phyloP scores from a whole-genome alignment of 1,284 basidiomycete species.

The Trichosporon inkin region DNA sequence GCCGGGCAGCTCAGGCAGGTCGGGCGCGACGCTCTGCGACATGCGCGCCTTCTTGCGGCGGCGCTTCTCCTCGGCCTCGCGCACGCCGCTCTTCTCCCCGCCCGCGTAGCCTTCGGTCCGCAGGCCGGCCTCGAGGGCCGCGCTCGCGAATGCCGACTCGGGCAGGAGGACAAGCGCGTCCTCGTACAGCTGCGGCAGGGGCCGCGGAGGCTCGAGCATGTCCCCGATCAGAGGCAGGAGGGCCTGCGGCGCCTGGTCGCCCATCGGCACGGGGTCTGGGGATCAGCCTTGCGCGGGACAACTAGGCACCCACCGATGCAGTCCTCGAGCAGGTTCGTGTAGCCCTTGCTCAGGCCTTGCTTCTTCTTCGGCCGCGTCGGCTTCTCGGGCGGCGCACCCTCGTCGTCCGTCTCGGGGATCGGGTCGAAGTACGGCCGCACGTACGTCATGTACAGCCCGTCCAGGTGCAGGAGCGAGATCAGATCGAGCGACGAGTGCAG shows the following conservation, averaged over 20 bases:
- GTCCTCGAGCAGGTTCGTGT: slow-evolving; percentile 40
- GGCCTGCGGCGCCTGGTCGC: slow-evolving; percentile 25
- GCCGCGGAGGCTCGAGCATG: slow-evolving; percentile 8
- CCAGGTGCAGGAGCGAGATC: slow-evolving; percentile 43
- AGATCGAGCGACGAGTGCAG: slow-evolving; percentile 42
- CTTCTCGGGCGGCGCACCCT: slow-evolving; percentile 14
- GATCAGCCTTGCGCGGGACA: not conserved
- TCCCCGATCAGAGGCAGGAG: slow-evolving; percentile 29
- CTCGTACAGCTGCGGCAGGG: slow-evolving; percentile 10
- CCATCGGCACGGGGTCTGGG: slow-evolving; percentile 38
- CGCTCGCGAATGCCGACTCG: slow-evolving; percentile 25
- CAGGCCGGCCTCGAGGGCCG: slow-evolving; percentile 33
- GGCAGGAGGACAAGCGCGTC: slow-evolving; percentile 26
- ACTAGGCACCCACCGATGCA: slow-evolving; percentile 37
- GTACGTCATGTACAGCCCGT: slow-evolving; percentile 40
- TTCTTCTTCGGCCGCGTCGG: slow-evolving; percentile 15
- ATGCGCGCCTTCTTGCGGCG: slow-evolving; percentile 20
- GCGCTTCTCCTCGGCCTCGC: slow-evolving; percentile 22
- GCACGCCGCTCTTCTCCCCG: slow-evolving; percentile 35
- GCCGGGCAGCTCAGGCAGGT: slow-evolving; percentile 17
- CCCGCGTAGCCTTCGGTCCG: slow-evolving; percentile 37
- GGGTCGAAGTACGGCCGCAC: slow-evolving; percentile 39
- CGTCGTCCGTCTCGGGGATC: slow-evolving; percentile 26
- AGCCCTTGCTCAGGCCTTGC: slow-evolving; percentile 39
- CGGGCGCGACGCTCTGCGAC: slow-evolving; percentile 21